Base-by-base conservation (phyloP, 495 filamentous ascomycete genomes). In the Trypethelium eluteriae region DNA sequence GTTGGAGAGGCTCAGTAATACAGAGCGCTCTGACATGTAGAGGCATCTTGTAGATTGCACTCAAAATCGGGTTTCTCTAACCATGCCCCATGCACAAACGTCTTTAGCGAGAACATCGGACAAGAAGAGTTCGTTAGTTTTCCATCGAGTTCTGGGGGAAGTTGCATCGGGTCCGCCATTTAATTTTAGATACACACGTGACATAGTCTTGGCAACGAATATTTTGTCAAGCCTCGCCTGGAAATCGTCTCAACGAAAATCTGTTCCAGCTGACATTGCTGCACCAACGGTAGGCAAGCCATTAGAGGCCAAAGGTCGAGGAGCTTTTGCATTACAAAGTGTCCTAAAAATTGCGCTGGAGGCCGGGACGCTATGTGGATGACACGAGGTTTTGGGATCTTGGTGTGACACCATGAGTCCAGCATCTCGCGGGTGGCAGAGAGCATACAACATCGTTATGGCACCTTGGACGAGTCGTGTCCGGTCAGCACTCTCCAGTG, bases 161-260 rank as follows among this genome's bases (percentile, higher is more conserved):
- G 41, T 44, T 14, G 41, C 6, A 14, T 44, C 41, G 14, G 41
- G 41, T 44, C 41, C 14, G 41, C 41, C 6, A 53, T 5, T 53
- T 59, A 59, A 35, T 59, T 59, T 59, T 59, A 59, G 53, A 36
- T 36, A 3, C 32, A 59, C 53, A 59, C 53, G 53, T 59, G 53
- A 59, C 53, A 36, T 9, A 36, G 25, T 59, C 53, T 59, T 34
- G 53, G 53, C 32, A 59, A 32, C 36, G 53, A 10, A n/a, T 2
- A 35, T 7, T 36, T 34, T 10, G 32, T 36, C n/a, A 59, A 34
- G 53, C 32, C 32, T n/a, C 34, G 53, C 25, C 53, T 7, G 7
- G 11, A 36, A 34, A 6, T 32, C 53, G 18, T 59, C 9, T 32
- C 3, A n/a, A 36, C 32, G 9, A 59, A 5, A 35, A 59, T 10